These are phyloP conservation scores for Magnaporthiopsis incrustans DNA, from an alignment of 2,329 filamentous ascomycete species.

Conservation along the genomic window DNA sequence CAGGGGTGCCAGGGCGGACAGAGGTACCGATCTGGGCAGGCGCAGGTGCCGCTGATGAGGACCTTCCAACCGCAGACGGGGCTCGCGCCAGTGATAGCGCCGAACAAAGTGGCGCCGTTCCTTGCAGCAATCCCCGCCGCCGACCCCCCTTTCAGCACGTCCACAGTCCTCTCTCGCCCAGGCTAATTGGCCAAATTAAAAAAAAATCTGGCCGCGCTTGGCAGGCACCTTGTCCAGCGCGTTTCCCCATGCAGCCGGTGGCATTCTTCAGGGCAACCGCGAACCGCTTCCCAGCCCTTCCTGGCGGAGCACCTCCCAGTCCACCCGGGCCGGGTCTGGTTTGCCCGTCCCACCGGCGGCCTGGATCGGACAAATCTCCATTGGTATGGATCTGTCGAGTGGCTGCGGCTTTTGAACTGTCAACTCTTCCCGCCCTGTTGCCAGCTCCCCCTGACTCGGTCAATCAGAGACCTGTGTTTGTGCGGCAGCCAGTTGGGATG, in stretches of 20 bases:
- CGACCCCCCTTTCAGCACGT: not conserved
- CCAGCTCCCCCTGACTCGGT: not conserved
- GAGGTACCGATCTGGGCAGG: not conserved
- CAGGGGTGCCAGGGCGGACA: not conserved
- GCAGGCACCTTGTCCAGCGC: conserved; percentile 2
- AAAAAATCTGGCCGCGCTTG: not conserved
- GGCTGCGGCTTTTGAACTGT: not conserved
- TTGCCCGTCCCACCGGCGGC: not conserved
- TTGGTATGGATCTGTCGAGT: not conserved
- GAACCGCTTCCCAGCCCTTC: not conserved
- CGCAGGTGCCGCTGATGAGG: not conserved
- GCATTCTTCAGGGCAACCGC: not conserved
- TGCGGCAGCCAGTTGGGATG: not conserved
- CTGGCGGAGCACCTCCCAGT: too few relatives aligned
- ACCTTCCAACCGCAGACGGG: too few relatives aligned
- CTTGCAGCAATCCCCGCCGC: not conserved
- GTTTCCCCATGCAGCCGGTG: not conserved
- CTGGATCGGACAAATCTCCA: not conserved
- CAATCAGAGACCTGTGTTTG: too few relatives aligned
- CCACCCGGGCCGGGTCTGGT: not conserved
- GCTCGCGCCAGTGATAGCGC: not conserved
- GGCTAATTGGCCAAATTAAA: conserved; percentile 9
- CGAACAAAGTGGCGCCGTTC: not conserved
- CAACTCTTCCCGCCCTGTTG: not conserved
- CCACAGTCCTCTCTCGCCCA: not conserved